Conservation (phyloP, 2,329 filamentous ascomycete species). For the Periglandula ipomoeae region DNA sequence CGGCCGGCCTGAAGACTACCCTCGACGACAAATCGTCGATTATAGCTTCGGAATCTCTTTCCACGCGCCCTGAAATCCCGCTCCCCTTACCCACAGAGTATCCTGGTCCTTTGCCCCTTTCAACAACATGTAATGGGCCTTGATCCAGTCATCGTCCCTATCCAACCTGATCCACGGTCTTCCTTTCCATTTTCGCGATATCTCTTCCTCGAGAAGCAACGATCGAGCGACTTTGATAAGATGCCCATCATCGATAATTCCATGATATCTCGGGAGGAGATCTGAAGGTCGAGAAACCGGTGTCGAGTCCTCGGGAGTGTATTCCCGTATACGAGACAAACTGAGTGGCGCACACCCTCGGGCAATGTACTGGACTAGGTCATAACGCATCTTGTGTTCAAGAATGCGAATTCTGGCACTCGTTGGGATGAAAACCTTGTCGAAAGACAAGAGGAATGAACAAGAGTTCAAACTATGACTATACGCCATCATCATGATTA, state of each 20-base stretch:
- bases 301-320: slow-evolving; percentile 41
- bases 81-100: slow-evolving; percentile 49
- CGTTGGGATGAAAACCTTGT: slow-evolving; percentile 50
- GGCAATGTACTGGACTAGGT: slow-evolving; percentile 66
- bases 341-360: slow-evolving; percentile 51
- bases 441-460: slow-evolving; percentile 66
- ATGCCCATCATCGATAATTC: slow-evolving; percentile 68
- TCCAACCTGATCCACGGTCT: slow-evolving; percentile 43
- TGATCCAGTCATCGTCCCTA: slow-evolving; percentile 49
- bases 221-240: slow-evolving; percentile 66
- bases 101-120: slow-evolving; percentile 49
- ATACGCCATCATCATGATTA: background rate
- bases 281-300: slow-evolving; percentile 34
- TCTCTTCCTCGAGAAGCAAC: slow-evolving; percentile 51
- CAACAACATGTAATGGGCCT: slow-evolving; percentile 50
- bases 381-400: slow-evolving; percentile 72
- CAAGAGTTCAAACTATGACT: slow-evolving; percentile 67
- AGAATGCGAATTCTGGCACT: slow-evolving; percentile 59
- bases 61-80: slow-evolving; percentile 61
- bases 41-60: slow-evolving; percentile 25
- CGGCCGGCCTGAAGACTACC: background rate
- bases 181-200: slow-evolving; percentile 35
- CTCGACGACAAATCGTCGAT: background rate
- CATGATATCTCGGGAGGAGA: slow-evolving; percentile 37
- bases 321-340: slow-evolving; percentile 37